Evolutionary conservation across 1,284 basidiomycete species (phyloP).

Genomic region (Puccinia hordei): DNA sequence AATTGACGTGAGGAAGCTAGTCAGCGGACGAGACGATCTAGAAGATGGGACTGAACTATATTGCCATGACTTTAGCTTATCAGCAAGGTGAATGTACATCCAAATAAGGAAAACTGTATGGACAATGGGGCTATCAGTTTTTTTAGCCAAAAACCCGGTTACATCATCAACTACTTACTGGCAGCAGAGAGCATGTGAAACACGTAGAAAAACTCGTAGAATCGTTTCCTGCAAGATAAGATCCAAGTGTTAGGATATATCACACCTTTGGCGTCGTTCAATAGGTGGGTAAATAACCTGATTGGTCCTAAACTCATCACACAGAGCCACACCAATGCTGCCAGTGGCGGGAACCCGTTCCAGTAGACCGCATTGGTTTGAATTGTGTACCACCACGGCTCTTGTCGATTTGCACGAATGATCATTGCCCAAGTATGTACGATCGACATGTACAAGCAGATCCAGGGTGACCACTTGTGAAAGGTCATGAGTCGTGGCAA

Average conservation of each 20-base stretch:
- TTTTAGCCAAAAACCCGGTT: too few species aligned
- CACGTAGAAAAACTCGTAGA: constrained; percentile 43
- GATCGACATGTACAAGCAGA: constrained; percentile 32
- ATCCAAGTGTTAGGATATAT: neutral
- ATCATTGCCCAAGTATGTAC: constrained; percentile 43
- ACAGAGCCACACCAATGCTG: constrained; percentile 41
- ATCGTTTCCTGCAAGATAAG: constrained; percentile 21
- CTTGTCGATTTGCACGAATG: constrained; percentile 20
- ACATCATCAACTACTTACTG: constrained; percentile 8
- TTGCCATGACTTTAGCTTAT: constrained; percentile 33
- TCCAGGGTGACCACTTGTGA: constrained; percentile 48
- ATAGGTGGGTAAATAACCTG: neutral
- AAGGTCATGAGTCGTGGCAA: constrained; percentile 33
- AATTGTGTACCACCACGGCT: constrained; percentile 40
- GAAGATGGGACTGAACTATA: constrained; percentile 14
- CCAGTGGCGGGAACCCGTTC: constrained; percentile 33
- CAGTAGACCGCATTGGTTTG: constrained; percentile 26
- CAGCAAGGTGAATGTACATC: constrained; percentile 38
- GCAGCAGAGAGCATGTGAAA: constrained; percentile 38
- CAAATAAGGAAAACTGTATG: constrained; percentile 34
- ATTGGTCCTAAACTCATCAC: constrained; percentile 43
- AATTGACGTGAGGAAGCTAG: neutral
- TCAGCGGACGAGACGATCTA: neutral
- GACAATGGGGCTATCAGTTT: neutral
- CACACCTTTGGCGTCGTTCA: neutral